Evolutionary conservation across 148 eudicot species (phyloP).

Genomic region (Rhododendron molle): DNA sequence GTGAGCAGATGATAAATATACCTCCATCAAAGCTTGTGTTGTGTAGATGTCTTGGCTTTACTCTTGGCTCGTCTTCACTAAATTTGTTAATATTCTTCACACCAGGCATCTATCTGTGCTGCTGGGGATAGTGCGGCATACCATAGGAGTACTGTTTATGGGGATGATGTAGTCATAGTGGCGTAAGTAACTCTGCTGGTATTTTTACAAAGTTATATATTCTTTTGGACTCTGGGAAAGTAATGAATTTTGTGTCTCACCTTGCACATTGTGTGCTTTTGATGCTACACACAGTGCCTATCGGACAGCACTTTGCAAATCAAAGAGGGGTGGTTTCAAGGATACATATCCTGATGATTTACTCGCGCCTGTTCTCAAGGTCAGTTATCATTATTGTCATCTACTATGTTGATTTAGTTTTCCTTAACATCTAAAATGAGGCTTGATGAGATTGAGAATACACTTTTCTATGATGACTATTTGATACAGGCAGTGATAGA

Average conservation of each 20-base stretch:
- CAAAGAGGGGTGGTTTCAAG: constrained; percentile 86
- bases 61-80: background rate
- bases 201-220: background rate
- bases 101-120: constrained; percentile 66
- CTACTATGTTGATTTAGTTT: background rate
- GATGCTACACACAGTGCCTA: constrained; percentile 47
- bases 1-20: background rate
- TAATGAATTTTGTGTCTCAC: background rate
- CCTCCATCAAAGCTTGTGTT: background rate
- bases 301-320: constrained; percentile 82
- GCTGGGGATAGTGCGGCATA: constrained; percentile 84
- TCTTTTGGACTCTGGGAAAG: background rate
- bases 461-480: background rate
- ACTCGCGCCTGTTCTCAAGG: constrained; percentile 87
- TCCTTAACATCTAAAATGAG: background rate
- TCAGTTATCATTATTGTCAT: constrained; percentile 9
- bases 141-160: constrained; percentile 63
- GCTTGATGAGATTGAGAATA: background rate
- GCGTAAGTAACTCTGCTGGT: constrained; percentile 57
- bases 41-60: background rate
- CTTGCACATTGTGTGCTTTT: constrained; percentile 8
- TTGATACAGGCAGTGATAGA: constrained; percentile 72
- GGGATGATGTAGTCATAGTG: constrained; percentile 92
- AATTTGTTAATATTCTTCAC: background rate
- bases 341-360: constrained; percentile 94